Percentiles rank a stretch among this genome's conserved stretches.
These are phyloP conservation scores for Neurospora sp. DNA, from an alignment of 495 filamentous ascomycete species.

Conservation along the genomic window DNA sequence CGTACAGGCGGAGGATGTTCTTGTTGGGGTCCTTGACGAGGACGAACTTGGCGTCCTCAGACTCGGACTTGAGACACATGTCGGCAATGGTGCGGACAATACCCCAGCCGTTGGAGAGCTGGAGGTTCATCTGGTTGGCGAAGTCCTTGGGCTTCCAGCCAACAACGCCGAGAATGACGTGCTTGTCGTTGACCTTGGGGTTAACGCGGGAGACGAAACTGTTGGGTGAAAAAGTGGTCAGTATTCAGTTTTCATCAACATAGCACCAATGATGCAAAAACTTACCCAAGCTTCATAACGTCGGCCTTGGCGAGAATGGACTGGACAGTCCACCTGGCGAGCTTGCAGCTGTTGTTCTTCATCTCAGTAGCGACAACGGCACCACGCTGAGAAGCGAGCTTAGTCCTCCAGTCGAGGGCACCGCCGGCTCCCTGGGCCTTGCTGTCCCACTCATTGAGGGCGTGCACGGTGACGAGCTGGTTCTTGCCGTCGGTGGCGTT, in stretches of 20 bases:
- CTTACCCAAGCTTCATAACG: slow-evolving; percentile 90
- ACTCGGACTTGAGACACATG: slow-evolving; percentile 57
- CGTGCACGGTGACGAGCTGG: slow-evolving; percentile 85
- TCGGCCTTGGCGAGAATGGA: slow-evolving; percentile 91
- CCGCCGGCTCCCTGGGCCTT: slow-evolving; percentile 92
- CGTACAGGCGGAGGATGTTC: slow-evolving; percentile 81
- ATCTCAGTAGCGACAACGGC: slow-evolving; percentile 98
- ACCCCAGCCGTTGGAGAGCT: slow-evolving; percentile 94
- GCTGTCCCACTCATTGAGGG: slow-evolving; percentile 96
- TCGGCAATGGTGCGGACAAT: slow-evolving; percentile 96
- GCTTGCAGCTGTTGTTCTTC: slow-evolving; percentile 99
- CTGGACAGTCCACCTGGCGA: slow-evolving; percentile 94
- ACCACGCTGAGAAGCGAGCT: slow-evolving; percentile 85
- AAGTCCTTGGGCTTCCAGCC: slow-evolving; percentile 97
- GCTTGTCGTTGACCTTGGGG: slow-evolving; percentile 78
- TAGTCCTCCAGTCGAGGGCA: slow-evolving; percentile 90
- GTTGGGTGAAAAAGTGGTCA: slow-evolving; percentile 1
- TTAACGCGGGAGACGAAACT: slow-evolving; percentile 90
- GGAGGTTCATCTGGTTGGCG: slow-evolving; percentile 94
- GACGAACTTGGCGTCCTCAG: slow-evolving; percentile 59
- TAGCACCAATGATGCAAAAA: slow-evolving; percentile 3
- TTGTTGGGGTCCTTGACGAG: slow-evolving; percentile 90
- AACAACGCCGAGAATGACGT: slow-evolving; percentile 90
- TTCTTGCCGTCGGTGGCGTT: slow-evolving; percentile 80
- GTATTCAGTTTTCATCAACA: slow-evolving; percentile 10